Conservation (phyloP, 2,329 filamentous ascomycete species). For the Zasmidium cellare region DNA sequence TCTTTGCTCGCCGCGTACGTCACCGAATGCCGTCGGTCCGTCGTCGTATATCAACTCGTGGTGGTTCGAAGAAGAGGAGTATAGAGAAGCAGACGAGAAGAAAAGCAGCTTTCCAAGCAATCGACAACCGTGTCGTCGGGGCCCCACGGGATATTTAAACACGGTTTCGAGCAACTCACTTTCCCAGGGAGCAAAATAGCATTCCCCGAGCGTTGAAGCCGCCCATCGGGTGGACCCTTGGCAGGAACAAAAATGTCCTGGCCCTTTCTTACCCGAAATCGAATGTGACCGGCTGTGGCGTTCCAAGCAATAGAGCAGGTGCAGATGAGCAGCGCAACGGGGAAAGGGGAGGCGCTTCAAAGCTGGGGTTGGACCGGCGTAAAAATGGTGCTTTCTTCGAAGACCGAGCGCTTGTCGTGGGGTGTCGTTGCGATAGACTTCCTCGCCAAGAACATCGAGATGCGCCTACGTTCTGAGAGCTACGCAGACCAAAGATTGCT, state of each 20-base stretch:
- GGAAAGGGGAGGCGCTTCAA: background rate
- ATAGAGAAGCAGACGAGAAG: background rate
- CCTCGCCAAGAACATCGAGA: too few species aligned
- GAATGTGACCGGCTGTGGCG: background rate
- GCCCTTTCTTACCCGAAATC: background rate
- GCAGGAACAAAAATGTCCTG: slow-evolving; percentile 1
- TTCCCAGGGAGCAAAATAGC: background rate
- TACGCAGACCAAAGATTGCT: too few species aligned
- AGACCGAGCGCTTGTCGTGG: too few species aligned
- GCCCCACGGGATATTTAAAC: background rate
- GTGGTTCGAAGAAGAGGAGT: background rate
- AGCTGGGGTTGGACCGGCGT: background rate
- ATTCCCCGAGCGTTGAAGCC: background rate
- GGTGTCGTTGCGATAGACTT: too few species aligned
- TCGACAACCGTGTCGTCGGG: background rate
- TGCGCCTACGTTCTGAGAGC: too few species aligned
- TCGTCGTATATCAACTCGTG: background rate
- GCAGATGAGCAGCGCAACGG: background rate
- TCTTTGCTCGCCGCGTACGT: background rate
- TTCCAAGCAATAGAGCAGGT: background rate
- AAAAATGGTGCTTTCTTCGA: background rate
- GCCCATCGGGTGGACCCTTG: background rate
- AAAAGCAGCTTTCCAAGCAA: background rate
- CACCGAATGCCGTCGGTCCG: slow-evolving; percentile 1
- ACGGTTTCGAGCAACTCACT: background rate